A percentile compares a stretch with the other conserved stretches of the same genome.
phyloP scores from a whole-genome alignment of 2,329 filamentous ascomycete species.

The Paracoccidioides brasiliensis region DNA sequence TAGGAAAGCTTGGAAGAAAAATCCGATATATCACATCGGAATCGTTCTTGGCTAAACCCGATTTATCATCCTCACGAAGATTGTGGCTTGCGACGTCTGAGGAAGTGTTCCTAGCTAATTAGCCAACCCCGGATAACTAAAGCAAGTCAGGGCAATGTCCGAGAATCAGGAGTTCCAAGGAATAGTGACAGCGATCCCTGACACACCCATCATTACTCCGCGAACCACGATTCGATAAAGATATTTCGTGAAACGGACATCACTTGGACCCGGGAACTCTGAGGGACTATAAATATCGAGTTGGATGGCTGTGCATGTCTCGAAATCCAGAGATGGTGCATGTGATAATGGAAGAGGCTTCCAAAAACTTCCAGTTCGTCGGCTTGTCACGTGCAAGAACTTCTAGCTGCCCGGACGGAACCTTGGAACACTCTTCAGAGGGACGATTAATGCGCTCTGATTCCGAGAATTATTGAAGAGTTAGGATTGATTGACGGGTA shows the following conservation, averaged over 20 bases:
- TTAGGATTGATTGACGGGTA: too few relatives aligned
- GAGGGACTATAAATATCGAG: background rate
- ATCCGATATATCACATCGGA: background rate
- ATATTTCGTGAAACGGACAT: background rate
- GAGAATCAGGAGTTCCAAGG: too few relatives aligned
- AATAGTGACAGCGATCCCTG: background rate
- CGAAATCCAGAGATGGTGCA: background rate
- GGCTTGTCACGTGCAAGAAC: too few relatives aligned
- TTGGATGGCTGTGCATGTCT: background rate
- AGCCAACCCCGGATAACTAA: background rate
- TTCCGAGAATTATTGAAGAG: too few relatives aligned
- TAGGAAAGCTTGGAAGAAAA: background rate
- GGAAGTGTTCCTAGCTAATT: too few relatives aligned
- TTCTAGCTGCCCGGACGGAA: too few relatives aligned
- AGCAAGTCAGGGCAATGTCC: background rate
- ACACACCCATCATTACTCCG: background rate
- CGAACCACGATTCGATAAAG: background rate
- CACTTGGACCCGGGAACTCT: background rate
- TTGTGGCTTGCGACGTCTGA: background rate
- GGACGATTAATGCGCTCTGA: too few relatives aligned
- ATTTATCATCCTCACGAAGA: background rate
- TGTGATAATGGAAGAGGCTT: too few relatives aligned
- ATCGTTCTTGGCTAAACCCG: background rate
- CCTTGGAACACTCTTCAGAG: too few relatives aligned
- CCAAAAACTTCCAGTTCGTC: too few relatives aligned